Percentiles rank a stretch among this genome's conserved stretches.
These are phyloP conservation scores for Diplodia corticola DNA, from an alignment of 2,329 filamentous ascomycete species.

Conservation along the genomic window DNA sequence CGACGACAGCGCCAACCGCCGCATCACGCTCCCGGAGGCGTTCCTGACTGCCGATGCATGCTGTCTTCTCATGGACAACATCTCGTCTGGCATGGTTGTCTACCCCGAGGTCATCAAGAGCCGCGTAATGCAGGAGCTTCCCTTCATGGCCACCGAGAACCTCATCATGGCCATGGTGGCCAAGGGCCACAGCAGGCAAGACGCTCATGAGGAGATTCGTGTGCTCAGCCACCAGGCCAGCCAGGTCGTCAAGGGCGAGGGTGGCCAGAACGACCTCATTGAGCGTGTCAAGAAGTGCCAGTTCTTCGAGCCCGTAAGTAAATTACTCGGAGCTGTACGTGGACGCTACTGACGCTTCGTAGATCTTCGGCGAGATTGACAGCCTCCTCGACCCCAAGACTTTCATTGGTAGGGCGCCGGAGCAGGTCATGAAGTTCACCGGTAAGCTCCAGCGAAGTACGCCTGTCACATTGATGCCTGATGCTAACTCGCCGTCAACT, in stretches of 20 bases:
- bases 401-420: constrained; percentile 57
- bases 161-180: constrained; percentile 67
- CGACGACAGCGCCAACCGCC: constrained; percentile 72
- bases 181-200: constrained; percentile 71
- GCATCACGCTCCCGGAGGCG: constrained; percentile 52
- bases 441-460: not conserved
- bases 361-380: constrained; percentile 66
- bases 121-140: constrained; percentile 72
- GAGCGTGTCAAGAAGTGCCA: constrained; percentile 69
- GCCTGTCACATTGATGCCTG: not conserved
- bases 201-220: constrained; percentile 81
- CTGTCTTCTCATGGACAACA: constrained; percentile 68
- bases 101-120: constrained; percentile 72
- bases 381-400: constrained; percentile 63
- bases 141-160: constrained; percentile 75
- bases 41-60: constrained; percentile 57
- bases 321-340: not conserved
- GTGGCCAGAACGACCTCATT: constrained; percentile 77
- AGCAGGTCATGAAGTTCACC: constrained; percentile 56
- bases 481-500: not conserved
- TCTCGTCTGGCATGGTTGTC: constrained; percentile 71
- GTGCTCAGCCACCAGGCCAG: constrained; percentile 77
- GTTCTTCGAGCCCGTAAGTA: constrained; percentile 65
- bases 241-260: constrained; percentile 69
- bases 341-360: not conserved